Percentiles rank a stretch among this genome's conserved stretches.
phyloP scores from a whole-genome alignment of 139 green algal species.

The Nannochloris sp. region DNA sequence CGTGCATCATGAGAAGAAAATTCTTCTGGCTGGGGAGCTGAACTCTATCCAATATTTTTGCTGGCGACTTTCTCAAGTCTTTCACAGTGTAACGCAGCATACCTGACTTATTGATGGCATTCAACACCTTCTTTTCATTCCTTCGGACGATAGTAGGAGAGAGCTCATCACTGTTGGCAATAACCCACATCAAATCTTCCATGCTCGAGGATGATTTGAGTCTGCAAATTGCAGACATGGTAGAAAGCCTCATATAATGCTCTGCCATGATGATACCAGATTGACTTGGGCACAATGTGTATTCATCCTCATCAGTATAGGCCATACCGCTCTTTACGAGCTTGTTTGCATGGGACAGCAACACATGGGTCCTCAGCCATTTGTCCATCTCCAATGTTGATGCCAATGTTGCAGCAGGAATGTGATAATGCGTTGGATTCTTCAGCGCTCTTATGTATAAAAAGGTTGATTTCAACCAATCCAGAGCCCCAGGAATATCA shows the following conservation, averaged over 20 bases:
- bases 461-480: constrained; percentile 76
- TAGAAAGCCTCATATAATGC: constrained; percentile 61
- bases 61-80: constrained; percentile 20
- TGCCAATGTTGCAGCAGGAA: constrained; percentile 11
- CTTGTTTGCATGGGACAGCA: constrained; percentile 39
- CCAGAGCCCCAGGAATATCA: constrained; percentile 46
- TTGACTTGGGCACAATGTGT: constrained; percentile 34
- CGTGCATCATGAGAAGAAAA: constrained; percentile 73
- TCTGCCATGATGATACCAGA: constrained; percentile 66
- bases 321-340: constrained; percentile 61
- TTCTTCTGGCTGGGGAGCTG: constrained; percentile 53
- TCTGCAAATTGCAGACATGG: constrained; percentile 52
- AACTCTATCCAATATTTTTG: constrained; percentile 58
- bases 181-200: constrained; percentile 46
- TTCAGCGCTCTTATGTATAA: constrained; percentile 59
- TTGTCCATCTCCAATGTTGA: too few relatives aligned
- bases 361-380: constrained; percentile 23
- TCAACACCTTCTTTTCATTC: constrained; percentile 22
- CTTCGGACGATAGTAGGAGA: constrained; percentile 22
- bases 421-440: constrained; percentile 27
- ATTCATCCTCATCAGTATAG: constrained; percentile 41
- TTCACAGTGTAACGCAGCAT: constrained; percentile 44
- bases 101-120: constrained; percentile 8
- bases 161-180: constrained; percentile 46
- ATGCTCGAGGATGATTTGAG: constrained; percentile 26